phyloP scores from a whole-genome alignment of 2,329 filamentous ascomycete species.

The Penicillium sp. region DNA sequence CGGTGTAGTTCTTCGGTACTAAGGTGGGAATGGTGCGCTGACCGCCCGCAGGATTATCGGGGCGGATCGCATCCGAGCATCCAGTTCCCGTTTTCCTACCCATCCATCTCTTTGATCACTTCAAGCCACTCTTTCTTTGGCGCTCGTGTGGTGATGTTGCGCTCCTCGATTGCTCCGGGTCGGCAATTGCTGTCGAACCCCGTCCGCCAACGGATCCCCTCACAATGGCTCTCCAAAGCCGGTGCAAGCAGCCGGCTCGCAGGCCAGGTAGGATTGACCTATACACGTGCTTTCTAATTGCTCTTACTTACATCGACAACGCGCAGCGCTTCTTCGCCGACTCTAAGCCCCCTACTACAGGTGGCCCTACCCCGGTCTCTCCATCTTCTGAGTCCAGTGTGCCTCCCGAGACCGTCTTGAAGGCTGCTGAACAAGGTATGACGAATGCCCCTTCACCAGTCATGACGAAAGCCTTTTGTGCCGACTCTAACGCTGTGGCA shows the following conservation, averaged over 20 bases:
- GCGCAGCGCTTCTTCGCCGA: slow-evolving; percentile 54
- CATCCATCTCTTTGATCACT: slow-evolving; percentile 28
- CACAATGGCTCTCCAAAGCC: slow-evolving; percentile 48
- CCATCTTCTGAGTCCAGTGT: slow-evolving; percentile 51
- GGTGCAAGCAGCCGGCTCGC: slow-evolving; percentile 40
- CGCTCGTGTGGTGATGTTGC: slow-evolving; percentile 55
- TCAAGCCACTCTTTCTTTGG: slow-evolving; percentile 25
- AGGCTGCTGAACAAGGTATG: slow-evolving; percentile 38
- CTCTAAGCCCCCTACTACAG: slow-evolving; percentile 41
- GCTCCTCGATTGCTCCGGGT: slow-evolving; percentile 53
- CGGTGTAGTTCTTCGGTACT: neutral
- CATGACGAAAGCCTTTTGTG: slow-evolving; percentile 3
- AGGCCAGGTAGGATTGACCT: slow-evolving; percentile 41
- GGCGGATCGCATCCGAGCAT: slow-evolving; percentile 41
- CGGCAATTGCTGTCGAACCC: slow-evolving; percentile 45
- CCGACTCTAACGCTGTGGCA: slow-evolving; percentile 35
- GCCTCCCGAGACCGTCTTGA: slow-evolving; percentile 51
- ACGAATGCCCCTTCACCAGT: slow-evolving; percentile 11
- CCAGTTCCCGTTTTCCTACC: slow-evolving; percentile 34
- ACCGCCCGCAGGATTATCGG: slow-evolving; percentile 37
- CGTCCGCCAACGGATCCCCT: slow-evolving; percentile 36
- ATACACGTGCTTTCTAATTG: slow-evolving; percentile 6
- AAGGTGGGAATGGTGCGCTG: slow-evolving; percentile 18
- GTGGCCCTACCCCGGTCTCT: slow-evolving; percentile 45
- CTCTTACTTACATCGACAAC: slow-evolving; percentile 27